Evolutionary conservation across 2,329 filamentous ascomycete species (phyloP).

Genomic region (Myotisia sp.): DNA sequence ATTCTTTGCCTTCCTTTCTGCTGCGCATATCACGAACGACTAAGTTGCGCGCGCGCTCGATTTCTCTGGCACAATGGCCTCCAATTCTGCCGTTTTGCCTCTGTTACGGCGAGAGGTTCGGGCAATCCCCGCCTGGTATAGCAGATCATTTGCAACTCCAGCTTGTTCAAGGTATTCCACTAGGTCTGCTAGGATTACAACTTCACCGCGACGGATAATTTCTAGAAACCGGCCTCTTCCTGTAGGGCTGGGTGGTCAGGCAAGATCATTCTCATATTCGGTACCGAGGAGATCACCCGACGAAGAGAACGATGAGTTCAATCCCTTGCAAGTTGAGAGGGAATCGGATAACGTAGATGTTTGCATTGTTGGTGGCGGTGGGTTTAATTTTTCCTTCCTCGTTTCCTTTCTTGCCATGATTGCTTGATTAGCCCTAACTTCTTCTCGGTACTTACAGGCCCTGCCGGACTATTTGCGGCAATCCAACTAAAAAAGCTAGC

Average conservation of each 20-base stretch:
- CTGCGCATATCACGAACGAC: no score
- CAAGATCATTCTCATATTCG: constrained; percentile 34
- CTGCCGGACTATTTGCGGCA: constrained; percentile 79
- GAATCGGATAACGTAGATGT: constrained; percentile 92
- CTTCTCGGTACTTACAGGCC: constrained; percentile 39
- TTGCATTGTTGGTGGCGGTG: constrained; percentile 83
- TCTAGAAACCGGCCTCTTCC: constrained; percentile 6
- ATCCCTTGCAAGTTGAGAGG: constrained; percentile 57
- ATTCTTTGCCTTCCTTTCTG: no score
- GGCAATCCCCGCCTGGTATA: constrained; percentile 14
- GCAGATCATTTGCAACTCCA: no score
- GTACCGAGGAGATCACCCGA: constrained; percentile 29
- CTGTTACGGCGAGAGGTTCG: constrained; percentile 29
- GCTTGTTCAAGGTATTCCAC: neutral
- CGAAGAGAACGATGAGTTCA: constrained; percentile 41
- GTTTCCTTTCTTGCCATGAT: neutral
- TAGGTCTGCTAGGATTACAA: no score
- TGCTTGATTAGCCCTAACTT: constrained; percentile 7
- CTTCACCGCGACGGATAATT: no score
- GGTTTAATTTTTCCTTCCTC: constrained; percentile 12
- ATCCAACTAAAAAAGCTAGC: constrained; percentile 92
- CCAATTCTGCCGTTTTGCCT: constrained; percentile 27
- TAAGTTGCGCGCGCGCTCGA: no score
- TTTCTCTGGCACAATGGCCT: constrained; percentile 25
- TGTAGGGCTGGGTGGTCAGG: constrained; percentile 15